Percentiles rank a stretch among this genome's conserved stretches.
Evolutionary conservation across 257 asterid genomes (phyloP).

Genomic region (Jacaranda mimosifolia): DNA sequence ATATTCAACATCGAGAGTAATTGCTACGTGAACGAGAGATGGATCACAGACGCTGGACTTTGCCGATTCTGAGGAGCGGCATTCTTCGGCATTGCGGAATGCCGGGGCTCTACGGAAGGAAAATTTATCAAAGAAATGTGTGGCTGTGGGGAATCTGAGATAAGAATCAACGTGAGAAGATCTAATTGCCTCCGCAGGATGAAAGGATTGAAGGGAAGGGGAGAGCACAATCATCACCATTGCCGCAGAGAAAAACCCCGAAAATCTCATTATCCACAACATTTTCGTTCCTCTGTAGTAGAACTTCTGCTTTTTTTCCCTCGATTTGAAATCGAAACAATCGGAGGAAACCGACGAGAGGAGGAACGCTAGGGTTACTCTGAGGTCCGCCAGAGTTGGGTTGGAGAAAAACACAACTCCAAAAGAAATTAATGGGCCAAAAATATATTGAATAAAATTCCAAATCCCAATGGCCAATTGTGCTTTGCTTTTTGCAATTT

Average conservation of each 20-base stretch:
- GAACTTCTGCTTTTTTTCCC: slow-evolving; percentile 35
- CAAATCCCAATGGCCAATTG: slow-evolving; percentile 40
- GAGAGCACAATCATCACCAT: slow-evolving; percentile 75
- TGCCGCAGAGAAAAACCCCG: slow-evolving; percentile 80
- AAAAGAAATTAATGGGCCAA: not conserved
- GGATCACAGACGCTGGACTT: slow-evolving; percentile 70
- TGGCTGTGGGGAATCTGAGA: slow-evolving; percentile 44
- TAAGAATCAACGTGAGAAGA: slow-evolving; percentile 62
- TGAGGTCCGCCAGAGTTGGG: slow-evolving; percentile 60
- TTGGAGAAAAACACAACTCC: not conserved
- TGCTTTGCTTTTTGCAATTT: slow-evolving; percentile 44
- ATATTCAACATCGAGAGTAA: slow-evolving; percentile 84
- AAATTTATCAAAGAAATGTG: slow-evolving; percentile 37
- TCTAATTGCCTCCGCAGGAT: slow-evolving; percentile 94
- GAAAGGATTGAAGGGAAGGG: slow-evolving; percentile 86
- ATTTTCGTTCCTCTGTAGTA: slow-evolving; percentile 49
- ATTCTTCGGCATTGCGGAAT: slow-evolving; percentile 72
- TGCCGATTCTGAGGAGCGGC: slow-evolving; percentile 47
- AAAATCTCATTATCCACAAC: slow-evolving; percentile 80
- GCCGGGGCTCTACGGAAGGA: slow-evolving; percentile 67
- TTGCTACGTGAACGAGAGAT: slow-evolving; percentile 83
- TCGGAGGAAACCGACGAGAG: slow-evolving; percentile 43
- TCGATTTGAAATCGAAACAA: slow-evolving; percentile 43
- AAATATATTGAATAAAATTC: slow-evolving; percentile 11
- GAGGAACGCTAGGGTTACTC: slow-evolving; percentile 59